Evolutionary conservation across 192 early-diverging fungal genomes (phyloP).

Genomic region (Backusella australiensis): DNA sequence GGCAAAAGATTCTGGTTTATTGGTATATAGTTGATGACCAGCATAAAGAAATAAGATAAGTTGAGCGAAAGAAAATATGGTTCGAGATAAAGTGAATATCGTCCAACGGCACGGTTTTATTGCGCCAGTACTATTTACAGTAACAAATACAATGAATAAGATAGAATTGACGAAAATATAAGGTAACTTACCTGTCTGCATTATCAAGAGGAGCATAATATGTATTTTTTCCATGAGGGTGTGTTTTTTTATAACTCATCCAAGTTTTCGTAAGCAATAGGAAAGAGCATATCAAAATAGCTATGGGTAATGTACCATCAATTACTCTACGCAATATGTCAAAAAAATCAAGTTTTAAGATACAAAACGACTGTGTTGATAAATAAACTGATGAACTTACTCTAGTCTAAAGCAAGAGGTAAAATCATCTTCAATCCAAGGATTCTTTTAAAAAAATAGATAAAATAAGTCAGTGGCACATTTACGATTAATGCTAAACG

Average conservation of each 20-base stretch:
- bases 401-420: conserved; percentile 23
- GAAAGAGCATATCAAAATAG: not conserved
- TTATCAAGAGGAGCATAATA: not conserved
- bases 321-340: not conserved
- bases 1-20: not conserved
- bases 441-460: not conserved
- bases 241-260: not conserved
- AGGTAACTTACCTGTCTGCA: not conserved
- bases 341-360: not conserved
- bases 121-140: not conserved
- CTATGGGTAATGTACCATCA: not conserved
- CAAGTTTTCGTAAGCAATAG: not conserved
- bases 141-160: not conserved
- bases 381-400: conserved; percentile 17
- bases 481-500: not conserved
- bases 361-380: conserved; percentile 14
- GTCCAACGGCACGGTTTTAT: not conserved
- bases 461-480: not conserved
- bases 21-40: not conserved
- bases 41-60: not conserved
- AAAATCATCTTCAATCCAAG: conserved; percentile 22
- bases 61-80: not conserved
- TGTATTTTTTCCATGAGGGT: not conserved
- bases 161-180: not conserved
- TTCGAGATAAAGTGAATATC: not conserved